Base-by-base conservation (phyloP, 2,329 filamentous ascomycete species). In the Septoria linicola region DNA sequence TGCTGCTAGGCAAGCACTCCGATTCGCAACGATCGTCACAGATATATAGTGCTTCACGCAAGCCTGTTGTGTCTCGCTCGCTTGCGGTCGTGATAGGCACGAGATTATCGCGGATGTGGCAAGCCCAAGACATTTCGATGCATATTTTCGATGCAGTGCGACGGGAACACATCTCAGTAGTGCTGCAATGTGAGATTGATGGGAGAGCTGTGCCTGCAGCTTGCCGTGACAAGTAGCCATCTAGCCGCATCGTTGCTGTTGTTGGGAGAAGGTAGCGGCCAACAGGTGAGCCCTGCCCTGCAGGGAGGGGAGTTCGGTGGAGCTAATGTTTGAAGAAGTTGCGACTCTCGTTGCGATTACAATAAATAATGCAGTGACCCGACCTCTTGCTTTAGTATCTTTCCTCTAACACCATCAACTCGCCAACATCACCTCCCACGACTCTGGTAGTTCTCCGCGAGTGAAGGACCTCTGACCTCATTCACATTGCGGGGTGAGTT, bases 401-500 rank as follows among this genome's bases (percentile, higher is more conserved):
- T 23, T 27, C 30, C 31, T 27, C 20, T 19, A 13, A 31, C 17
- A 11, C 17, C 40, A 23, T 39, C n/a, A n/a, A n/a, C n/a, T n/a
- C n/a, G n/a, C n/a, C n/a, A n/a, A n/a, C 53, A 44, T 21, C 32
- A 31, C 41, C 41, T 16, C 16, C 35, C n/a, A 21, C 19, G 3
- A 37, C n/a, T 20, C 14, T 8, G 19, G 16, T 14, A 35, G 17
- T 16, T 2, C 32, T 46, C n/a, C 17, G 16, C 44, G 39, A 40
- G 44, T 32, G 35, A 48, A 36, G 44, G 8, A 7, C 17, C 20
- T 25, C 34, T 34, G 34, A 41, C 34, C 34, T 48, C 44, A 35
- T 35, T n/a, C n/a, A n/a, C 7, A 8, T 30, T 40, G 44, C 44
- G 35, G 44, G 44, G 50, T 53, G 39, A 53, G 50, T 48, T 30